Evolutionary conservation across 179 eudicot species (phyloP).

Genomic region (Spergularia azorica): DNA sequence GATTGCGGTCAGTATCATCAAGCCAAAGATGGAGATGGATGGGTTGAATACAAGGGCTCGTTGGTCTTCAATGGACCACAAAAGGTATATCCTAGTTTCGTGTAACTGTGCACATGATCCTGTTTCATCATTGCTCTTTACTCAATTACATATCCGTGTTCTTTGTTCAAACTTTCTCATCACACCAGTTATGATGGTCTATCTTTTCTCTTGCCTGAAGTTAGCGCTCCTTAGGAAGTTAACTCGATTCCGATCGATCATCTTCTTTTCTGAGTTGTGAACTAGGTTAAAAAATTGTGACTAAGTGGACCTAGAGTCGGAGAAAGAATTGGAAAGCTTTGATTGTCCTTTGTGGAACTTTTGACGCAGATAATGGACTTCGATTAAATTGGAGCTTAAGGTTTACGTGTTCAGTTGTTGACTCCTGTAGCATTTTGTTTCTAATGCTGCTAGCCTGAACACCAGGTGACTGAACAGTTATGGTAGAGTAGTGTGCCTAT

Average conservation of each 20-base stretch:
- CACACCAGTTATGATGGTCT: not conserved
- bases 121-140: not conserved
- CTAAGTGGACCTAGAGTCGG: not conserved
- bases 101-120: slow-evolving; percentile 11
- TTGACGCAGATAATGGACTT: too few relatives aligned
- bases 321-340: too few relatives aligned
- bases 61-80: slow-evolving; percentile 79
- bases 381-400: not conserved
- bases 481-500: slow-evolving; percentile 32
- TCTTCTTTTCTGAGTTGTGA: not conserved
- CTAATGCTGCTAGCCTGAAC: too few relatives aligned
- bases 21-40: slow-evolving; percentile 99
- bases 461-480: slow-evolving; percentile 7
- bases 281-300: not conserved
- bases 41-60: slow-evolving; percentile 91
- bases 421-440: too few relatives aligned
- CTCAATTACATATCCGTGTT: not conserved
- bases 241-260: too few relatives aligned
- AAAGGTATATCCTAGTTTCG: slow-evolving; percentile 49
- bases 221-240: not conserved
- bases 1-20: slow-evolving; percentile 99
- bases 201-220: not conserved
- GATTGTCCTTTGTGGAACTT: too few relatives aligned
- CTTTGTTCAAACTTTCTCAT: not conserved
- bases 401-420: not conserved